A percentile compares a stretch with the other conserved stretches of the same genome.
Evolutionary conservation across 2,329 filamentous ascomycete genomes (phyloP).

Genomic region (Colletotrichum sidae): DNA sequence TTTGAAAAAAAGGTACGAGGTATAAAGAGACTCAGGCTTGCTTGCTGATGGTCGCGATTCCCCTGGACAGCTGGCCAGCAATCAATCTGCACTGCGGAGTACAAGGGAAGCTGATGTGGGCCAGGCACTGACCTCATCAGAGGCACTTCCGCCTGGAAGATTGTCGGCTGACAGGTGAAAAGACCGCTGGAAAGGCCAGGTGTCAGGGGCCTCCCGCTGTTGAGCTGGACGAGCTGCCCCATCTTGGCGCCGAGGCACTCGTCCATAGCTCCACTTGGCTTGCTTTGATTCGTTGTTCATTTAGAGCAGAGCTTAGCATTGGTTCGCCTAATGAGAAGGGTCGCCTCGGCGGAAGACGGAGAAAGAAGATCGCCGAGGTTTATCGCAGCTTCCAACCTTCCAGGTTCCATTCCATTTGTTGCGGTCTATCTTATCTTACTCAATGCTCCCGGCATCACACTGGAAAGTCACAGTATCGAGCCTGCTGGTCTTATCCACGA

Average conservation of each 20-base stretch:
- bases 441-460: too few species aligned
- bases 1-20: not conserved
- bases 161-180: too few species aligned
- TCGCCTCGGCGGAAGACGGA: slow-evolving; percentile 25
- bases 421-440: slow-evolving; percentile 16
- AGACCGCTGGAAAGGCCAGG: too few species aligned
- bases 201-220: too few species aligned
- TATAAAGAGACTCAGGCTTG: slow-evolving; percentile 4
- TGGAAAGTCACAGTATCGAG: too few species aligned
- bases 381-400: too few species aligned
- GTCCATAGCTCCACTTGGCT: too few species aligned
- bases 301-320: too few species aligned
- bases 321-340: not conserved
- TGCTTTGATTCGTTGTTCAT: slow-evolving; percentile 9
- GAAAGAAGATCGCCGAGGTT: slow-evolving; percentile 27
- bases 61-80: slow-evolving; percentile 32
- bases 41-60: slow-evolving; percentile 27
- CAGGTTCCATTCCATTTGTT: too few species aligned
- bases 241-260: slow-evolving; percentile 26
- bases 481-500: too few species aligned
- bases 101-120: slow-evolving; percentile 32
- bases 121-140: slow-evolving; percentile 36
- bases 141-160: slow-evolving; percentile 3
- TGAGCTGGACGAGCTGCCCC: not conserved
- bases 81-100: slow-evolving; percentile 14